phyloP scores from a whole-genome alignment of 306 rosid genomes.

The Potentilla sterilis region DNA sequence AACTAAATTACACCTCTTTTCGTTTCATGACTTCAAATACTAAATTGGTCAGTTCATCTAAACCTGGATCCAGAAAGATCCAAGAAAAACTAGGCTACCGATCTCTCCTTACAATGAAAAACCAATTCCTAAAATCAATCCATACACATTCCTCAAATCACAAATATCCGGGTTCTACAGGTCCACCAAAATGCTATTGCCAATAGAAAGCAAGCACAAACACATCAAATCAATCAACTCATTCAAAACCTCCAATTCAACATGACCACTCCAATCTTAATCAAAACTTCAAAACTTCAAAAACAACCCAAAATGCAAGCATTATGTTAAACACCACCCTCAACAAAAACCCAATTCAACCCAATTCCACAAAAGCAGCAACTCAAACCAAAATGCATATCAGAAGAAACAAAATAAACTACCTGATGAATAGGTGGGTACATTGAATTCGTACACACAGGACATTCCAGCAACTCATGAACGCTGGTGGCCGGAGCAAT shows the following conservation, averaged over 20 bases:
- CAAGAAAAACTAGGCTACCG: neutral
- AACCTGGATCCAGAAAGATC: slow-evolving; percentile 9
- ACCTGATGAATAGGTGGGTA: slow-evolving; percentile 98
- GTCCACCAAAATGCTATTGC: neutral
- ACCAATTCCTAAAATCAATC: neutral
- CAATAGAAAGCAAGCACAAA: neutral
- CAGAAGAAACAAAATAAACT: slow-evolving; percentile 8
- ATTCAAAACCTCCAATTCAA: neutral
- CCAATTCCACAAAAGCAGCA: neutral
- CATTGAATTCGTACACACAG: slow-evolving; percentile 97
- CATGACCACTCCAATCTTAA: slow-evolving; percentile 7
- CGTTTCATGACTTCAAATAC: neutral
- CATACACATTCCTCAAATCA: neutral
- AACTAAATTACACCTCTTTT: neutral
- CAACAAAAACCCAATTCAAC: neutral
- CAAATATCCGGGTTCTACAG: neutral
- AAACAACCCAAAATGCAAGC: slow-evolving; percentile 8
- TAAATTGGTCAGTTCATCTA: neutral
- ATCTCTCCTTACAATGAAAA: neutral
- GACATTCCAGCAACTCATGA: slow-evolving; percentile 92
- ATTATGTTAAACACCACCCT: neutral
- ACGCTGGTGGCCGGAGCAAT: slow-evolving; percentile 92
- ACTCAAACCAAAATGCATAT: neutral
- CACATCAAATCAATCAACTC: neutral
- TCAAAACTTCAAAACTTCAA: neutral